Conservation (phyloP, 2,329 filamentous ascomycete genomes). For the Thelonectria blattea region DNA sequence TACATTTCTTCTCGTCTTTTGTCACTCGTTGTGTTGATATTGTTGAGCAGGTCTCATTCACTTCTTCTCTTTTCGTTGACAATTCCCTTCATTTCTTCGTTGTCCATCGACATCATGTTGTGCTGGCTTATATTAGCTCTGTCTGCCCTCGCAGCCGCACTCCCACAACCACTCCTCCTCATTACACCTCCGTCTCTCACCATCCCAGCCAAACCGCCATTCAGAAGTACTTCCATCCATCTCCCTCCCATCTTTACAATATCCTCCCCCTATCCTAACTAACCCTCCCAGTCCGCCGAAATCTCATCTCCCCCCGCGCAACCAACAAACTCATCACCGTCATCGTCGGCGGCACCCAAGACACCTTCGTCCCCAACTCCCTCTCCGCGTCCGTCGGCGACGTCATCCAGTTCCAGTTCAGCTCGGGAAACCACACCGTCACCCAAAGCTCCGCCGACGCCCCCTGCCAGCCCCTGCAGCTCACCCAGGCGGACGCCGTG, state of each 20-base stretch:
- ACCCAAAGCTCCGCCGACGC: constrained; percentile 46
- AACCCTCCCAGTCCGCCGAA: constrained; percentile 17
- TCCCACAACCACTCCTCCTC: constrained; percentile 6
- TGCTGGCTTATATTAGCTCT: background rate
- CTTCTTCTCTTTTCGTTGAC: background rate
- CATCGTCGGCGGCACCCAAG: constrained; percentile 46
- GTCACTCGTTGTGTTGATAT: constrained; percentile 10
- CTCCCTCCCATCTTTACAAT: background rate
- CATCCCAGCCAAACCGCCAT: background rate
- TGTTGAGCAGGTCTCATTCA: constrained; percentile 15
- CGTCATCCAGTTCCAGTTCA: constrained; percentile 52
- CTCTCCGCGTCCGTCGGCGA: constrained; percentile 45
- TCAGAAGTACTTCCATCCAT: constrained; percentile 7
- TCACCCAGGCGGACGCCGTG: constrained; percentile 39
- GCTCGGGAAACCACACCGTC: constrained; percentile 50
- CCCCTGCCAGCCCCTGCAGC: constrained; percentile 48
- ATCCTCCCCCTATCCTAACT: background rate
- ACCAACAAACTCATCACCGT: constrained; percentile 41
- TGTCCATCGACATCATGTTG: background rate
- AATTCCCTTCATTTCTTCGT: background rate
- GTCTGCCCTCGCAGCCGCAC: background rate
- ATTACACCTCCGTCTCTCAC: background rate
- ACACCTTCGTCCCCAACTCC: constrained; percentile 46
- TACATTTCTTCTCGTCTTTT: background rate
- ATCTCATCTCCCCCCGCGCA: constrained; percentile 14